These are phyloP conservation scores for Eragrostis curvula DNA, from an alignment of 176 grass and related monocot genomes.

Conservation along the genomic window DNA sequence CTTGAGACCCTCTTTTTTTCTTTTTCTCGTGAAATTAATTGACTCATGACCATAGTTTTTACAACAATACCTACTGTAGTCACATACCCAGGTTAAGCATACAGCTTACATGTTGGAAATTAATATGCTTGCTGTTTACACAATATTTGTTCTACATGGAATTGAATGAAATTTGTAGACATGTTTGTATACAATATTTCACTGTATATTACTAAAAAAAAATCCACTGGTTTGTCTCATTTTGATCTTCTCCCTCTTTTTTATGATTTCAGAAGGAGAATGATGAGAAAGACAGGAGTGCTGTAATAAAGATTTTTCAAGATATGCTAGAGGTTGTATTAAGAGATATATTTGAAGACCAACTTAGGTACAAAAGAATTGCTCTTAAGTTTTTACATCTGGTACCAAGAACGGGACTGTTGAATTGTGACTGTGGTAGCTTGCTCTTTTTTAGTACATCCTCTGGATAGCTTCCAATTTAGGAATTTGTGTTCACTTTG, in stretches of 20 bases:
- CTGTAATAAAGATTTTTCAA: slow-evolving; percentile 89
- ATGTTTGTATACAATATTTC: slow-evolving; percentile 32
- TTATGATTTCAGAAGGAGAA: slow-evolving; percentile 58
- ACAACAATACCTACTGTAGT: slow-evolving; percentile 9
- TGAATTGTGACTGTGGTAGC: slow-evolving; percentile 22
- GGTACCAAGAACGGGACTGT: slow-evolving; percentile 11
- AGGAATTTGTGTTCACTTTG: not conserved
- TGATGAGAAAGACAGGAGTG: slow-evolving; percentile 57
- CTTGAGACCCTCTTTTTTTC: not conserved
- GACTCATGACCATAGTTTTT: not conserved
- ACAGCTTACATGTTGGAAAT: not conserved
- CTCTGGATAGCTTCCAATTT: slow-evolving; percentile 10
- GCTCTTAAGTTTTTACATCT: slow-evolving; percentile 42
- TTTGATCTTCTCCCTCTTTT: slow-evolving; percentile 5
- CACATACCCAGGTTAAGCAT: not conserved
- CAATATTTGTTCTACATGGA: slow-evolving; percentile 22
- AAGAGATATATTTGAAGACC: slow-evolving; percentile 95
- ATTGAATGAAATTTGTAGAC: slow-evolving; percentile 14
- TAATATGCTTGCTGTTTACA: slow-evolving; percentile 14
- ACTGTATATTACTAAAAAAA: not conserved
- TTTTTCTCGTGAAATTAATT: not conserved
- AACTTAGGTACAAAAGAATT: slow-evolving; percentile 61
- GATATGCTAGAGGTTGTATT: slow-evolving; percentile 95
- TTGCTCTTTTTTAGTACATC: slow-evolving; percentile 36
- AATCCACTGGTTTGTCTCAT: slow-evolving; percentile 11